Conservation (phyloP, 83 land plant genomes). For the Picea mariana region DNA sequence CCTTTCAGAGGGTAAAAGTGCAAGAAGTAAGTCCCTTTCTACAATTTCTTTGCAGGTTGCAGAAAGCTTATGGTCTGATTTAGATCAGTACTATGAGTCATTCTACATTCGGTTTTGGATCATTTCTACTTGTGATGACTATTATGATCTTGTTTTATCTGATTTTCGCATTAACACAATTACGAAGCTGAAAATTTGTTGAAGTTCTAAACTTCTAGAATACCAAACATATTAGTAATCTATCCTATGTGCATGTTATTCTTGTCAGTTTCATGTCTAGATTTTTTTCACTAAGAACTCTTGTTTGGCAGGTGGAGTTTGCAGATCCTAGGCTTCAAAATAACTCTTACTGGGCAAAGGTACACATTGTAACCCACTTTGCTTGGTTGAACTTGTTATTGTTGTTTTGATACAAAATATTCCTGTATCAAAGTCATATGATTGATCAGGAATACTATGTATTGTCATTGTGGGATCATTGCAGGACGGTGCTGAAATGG, state of each 20-base stretch:
- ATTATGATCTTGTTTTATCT: neutral
- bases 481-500: conserved; percentile 87
- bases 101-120: neutral
- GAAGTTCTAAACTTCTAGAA: neutral
- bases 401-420: neutral
- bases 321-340: conserved; percentile 69
- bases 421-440: neutral
- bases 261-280: neutral
- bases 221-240: neutral
- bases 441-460: neutral
- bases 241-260: neutral
- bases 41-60: neutral
- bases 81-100: neutral
- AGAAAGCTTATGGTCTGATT: neutral
- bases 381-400: neutral
- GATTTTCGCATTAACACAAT: neutral
- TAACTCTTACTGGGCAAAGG: conserved; percentile 98
- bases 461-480: neutral
- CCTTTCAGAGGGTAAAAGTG: conserved; percentile 59
- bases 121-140: neutral
- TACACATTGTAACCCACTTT: conserved; percentile 15
- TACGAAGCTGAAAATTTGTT: neutral
- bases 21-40: conserved; percentile 23
- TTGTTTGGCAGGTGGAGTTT: conserved; percentile 51
- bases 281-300: neutral